These are phyloP conservation scores for Gyrodon lividus DNA, from an alignment of 768 basidiomycete genomes.

Conservation along the genomic window DNA sequence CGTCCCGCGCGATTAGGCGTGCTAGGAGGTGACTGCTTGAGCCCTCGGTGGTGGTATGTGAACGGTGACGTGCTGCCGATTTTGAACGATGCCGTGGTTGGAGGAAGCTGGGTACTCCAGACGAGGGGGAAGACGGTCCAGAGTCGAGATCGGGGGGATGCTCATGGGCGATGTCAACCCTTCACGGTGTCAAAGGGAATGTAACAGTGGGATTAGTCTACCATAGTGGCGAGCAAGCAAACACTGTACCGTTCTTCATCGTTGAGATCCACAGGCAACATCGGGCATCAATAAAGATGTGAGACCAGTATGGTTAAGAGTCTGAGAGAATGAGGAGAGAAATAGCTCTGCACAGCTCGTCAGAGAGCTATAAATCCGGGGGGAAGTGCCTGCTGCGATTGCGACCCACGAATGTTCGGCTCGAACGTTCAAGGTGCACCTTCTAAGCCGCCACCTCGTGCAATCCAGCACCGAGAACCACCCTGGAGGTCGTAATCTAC, in stretches of 20 bases:
- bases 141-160: conserved; percentile 33
- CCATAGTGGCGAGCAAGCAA: background rate
- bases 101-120: conserved; percentile 14
- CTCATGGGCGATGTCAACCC: conserved; percentile 25
- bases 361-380: conserved; percentile 1
- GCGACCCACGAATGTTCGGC: conserved; percentile 4
- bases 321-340: background rate
- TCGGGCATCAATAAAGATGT: conserved; percentile 18
- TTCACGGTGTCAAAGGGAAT: conserved; percentile 1
- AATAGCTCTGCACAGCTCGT: conserved; percentile 1
- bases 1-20: conserved; percentile 28
- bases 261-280: conserved; percentile 28
- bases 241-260: conserved; percentile 27
- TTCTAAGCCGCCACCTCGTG: conserved; percentile 26
- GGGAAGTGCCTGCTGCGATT: conserved; percentile 1
- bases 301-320: conserved; percentile 2
- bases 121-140: conserved; percentile 26
- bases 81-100: conserved; percentile 24
- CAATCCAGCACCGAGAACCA: conserved; percentile 23
- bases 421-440: conserved; percentile 6
- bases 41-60: conserved; percentile 25
- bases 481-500: conserved; percentile 16
- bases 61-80: conserved; percentile 26
- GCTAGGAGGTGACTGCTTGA: conserved; percentile 32
- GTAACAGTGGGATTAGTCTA: conserved; percentile 2